Percentiles rank a stretch among this genome's conserved stretches.
Evolutionary conservation across 495 filamentous ascomycete species (phyloP).

Genomic region (Elaphomyces granulatus): DNA sequence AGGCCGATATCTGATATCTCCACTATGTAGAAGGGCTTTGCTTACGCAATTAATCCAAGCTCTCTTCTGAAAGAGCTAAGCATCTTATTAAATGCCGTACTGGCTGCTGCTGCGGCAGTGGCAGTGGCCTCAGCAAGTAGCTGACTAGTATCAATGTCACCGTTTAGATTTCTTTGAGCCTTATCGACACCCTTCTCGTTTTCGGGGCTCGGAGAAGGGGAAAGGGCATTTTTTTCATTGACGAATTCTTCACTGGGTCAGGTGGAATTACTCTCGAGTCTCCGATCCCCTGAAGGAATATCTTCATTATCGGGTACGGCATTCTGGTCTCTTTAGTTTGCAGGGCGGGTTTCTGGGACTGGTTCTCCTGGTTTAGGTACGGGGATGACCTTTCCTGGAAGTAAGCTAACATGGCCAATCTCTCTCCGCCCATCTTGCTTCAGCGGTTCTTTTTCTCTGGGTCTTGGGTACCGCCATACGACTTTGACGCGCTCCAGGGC

Average conservation of each 20-base stretch:
- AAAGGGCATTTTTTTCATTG: no score
- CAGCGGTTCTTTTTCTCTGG: constrained; percentile 9
- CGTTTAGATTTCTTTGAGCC: neutral
- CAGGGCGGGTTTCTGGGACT: constrained; percentile 49
- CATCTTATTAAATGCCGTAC: constrained; percentile 6
- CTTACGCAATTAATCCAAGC: no score
- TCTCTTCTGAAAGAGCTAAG: constrained; percentile 34
- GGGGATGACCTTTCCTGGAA: constrained; percentile 36
- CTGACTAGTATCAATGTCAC: neutral
- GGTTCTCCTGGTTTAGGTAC: constrained; percentile 47
- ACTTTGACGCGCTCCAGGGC: constrained; percentile 77
- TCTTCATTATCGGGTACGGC: constrained; percentile 7
- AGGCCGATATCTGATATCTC: no score
- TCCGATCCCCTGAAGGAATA: neutral
- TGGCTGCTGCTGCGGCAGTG: constrained; percentile 5
- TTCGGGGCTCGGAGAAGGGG: neutral
- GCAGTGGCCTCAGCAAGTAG: constrained; percentile 2
- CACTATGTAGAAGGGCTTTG: no score
- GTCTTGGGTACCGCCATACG: constrained; percentile 51
- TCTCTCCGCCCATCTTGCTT: no score
- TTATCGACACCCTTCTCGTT: neutral
- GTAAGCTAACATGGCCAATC: constrained; percentile 11
- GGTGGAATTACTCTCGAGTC: neutral
- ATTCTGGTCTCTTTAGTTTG: constrained; percentile 54
- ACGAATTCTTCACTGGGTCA: no score